Base-by-base conservation (phyloP, 306 rosid genomes). In the Acacia crassicarpa region DNA sequence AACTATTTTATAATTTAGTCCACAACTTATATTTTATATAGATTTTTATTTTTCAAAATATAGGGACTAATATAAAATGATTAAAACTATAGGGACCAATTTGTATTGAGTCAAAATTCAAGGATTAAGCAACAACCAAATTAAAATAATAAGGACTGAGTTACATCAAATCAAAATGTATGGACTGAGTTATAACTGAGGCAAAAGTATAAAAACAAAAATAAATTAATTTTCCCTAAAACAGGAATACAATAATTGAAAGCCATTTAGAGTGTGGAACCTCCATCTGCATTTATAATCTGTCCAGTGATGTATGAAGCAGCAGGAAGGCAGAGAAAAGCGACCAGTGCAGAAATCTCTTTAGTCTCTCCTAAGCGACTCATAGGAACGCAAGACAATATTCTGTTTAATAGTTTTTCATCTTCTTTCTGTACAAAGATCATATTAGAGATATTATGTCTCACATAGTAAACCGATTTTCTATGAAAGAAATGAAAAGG, bases 301-400 rank as follows among this genome's bases (percentile, higher is more conserved):
- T 61, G 67, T 25, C 67, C 35, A 61, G 67, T 61, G 67, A 61
- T 61, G 35, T 61, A 61, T 13, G 67, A 61, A 61, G 67, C 67
- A 61, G 67, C 67, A 61, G 67, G 67, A 61, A 61, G 67, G 35
- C 67, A 61, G 5, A 61, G 67, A 17, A 61, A 61, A 25, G 35
- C 67, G 25, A 61, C 67, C 4, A 61, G 16, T 4, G 67, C 67
- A 11, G 67, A 61, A 25, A 61, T 27, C 67, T 61, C 67, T 10
- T 25, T 12, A 23, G 67, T 35, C 2, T 61, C 35, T 25, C 67
- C 67, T 25, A 2, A 25, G 32, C 67, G 33, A 61, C 12, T 61
- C 67, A 61, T 25, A 23, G 67, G 67, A 23, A 56, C 1, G 1
- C 9, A 27, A 20, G 62, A 56, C 62, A 56, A n/a, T 3, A 56